A percentile compares a stretch with the other conserved stretches of the same genome.
Evolutionary conservation across 2,329 filamentous ascomycete genomes (phyloP).

Genomic region (Fusarium udum): DNA sequence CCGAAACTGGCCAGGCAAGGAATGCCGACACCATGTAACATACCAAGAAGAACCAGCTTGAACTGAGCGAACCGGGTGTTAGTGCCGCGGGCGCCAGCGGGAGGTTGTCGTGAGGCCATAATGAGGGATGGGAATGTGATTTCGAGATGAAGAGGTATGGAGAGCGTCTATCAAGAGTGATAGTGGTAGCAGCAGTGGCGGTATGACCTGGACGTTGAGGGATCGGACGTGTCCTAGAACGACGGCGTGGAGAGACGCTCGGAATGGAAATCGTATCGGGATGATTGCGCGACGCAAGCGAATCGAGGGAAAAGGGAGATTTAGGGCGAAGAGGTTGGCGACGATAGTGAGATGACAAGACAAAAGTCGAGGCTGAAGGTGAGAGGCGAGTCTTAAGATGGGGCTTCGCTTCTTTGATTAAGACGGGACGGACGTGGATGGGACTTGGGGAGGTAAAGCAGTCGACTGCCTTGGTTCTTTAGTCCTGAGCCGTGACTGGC

Average conservation of each 20-base stretch:
- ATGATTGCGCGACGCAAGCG: conserved; percentile 12
- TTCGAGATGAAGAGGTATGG: conserved; percentile 35
- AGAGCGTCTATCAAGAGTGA: conserved; percentile 23
- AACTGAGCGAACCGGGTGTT: conserved; percentile 97
- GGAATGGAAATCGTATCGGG: conserved; percentile 28
- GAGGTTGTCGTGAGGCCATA: conserved; percentile 86
- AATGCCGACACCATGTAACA: conserved; percentile 45
- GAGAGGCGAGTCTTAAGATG: conserved; percentile 36
- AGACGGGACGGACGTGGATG: conserved; percentile 28
- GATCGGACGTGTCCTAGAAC: conserved; percentile 43
- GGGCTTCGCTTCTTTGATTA: conserved; percentile 36
- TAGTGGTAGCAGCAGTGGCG: conserved; percentile 33
- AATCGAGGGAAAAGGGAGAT: conserved; percentile 13
- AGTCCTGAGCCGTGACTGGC: conserved; percentile 30
- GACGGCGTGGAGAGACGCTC: conserved; percentile 35
- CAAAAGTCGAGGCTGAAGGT: conserved; percentile 37
- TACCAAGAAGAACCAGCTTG: conserved; percentile 97
- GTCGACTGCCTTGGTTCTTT: conserved; percentile 37
- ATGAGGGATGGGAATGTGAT: conserved; percentile 46
- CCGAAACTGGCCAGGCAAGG: conserved; percentile 1
- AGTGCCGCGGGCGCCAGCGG: conserved; percentile 68
- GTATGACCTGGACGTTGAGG: conserved; percentile 39
- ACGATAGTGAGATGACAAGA: conserved; percentile 21
- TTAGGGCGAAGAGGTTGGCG: conserved; percentile 9
- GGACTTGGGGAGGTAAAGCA: conserved; percentile 26